Percentiles rank a stretch among this genome's conserved stretches.
Conservation (phyloP, 1,284 basidiomycete genomes). For the Austroboletus niveus region DNA sequence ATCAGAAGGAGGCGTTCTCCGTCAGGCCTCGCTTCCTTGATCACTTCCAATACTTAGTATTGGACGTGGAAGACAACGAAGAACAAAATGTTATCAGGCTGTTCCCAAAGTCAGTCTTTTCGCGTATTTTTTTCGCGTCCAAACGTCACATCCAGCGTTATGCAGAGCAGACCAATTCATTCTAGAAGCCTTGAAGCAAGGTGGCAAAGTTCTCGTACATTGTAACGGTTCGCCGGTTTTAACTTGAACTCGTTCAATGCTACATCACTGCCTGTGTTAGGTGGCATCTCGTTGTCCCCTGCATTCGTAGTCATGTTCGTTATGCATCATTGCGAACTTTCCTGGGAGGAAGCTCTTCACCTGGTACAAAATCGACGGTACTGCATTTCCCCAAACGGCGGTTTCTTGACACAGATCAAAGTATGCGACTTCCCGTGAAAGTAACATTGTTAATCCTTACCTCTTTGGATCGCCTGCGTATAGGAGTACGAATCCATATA, state of each 20-base stretch:
- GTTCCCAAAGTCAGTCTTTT: constrained; percentile 62
- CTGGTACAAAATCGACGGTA: constrained; percentile 88
- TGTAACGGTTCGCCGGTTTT: constrained; percentile 70
- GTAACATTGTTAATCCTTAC: background rate
- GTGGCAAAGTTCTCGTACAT: constrained; percentile 84
- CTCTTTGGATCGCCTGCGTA: constrained; percentile 28
- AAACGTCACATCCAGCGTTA: background rate
- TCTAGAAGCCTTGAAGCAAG: constrained; percentile 60
- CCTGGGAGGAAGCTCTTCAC: constrained; percentile 82
- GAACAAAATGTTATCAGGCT: constrained; percentile 87
- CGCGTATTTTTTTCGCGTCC: background rate
- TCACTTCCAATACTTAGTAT: constrained; percentile 73
- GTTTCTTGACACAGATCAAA: constrained; percentile 86
- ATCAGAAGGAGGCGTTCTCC: constrained; percentile 83
- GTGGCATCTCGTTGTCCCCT: constrained; percentile 84
- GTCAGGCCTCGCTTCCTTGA: constrained; percentile 85
- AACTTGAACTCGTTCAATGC: background rate
- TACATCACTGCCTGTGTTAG: constrained; percentile 37
- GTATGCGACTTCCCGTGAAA: constrained; percentile 37
- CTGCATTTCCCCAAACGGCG: constrained; percentile 86
- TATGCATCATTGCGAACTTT: constrained; percentile 79
- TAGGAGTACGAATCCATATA: constrained; percentile 89
- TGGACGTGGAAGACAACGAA: constrained; percentile 89
- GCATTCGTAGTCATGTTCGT: constrained; percentile 91
- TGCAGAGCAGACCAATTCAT: constrained; percentile 78